Evolutionary conservation across 208 protist species (phyloP).

Genomic region (Acanthamoeba triangularis): DNA sequence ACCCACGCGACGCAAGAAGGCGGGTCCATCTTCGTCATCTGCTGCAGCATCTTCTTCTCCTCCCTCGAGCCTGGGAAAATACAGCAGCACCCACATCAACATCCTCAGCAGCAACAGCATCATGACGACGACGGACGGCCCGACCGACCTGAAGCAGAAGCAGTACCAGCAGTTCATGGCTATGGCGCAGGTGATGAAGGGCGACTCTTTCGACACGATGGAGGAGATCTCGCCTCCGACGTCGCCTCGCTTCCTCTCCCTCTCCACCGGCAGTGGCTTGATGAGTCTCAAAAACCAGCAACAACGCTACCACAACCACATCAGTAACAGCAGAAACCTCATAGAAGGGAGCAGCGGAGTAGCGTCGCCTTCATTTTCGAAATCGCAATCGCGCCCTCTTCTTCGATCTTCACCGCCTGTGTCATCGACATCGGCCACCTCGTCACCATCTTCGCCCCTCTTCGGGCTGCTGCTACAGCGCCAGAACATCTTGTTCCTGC

Average conservation of each 20-base stretch:
- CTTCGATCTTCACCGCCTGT: background rate
- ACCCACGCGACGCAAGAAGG: slow-evolving; percentile 23
- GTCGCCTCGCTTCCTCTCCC: slow-evolving; percentile 3
- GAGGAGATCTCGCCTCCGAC: slow-evolving; percentile 9
- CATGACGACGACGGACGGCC: background rate
- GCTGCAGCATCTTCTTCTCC: background rate
- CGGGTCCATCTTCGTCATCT: background rate
- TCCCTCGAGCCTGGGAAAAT: background rate
- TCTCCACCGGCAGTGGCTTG: slow-evolving; percentile 30
- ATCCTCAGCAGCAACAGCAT: background rate
- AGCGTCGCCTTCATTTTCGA: background rate
- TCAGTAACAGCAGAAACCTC: background rate
- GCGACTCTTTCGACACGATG: background rate
- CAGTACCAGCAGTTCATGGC: slow-evolving; percentile 12
- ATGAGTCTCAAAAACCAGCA: background rate
- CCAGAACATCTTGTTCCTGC: background rate
- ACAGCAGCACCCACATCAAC: background rate
- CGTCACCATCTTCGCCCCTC: background rate
- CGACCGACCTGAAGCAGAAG: background rate
- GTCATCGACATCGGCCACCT: background rate
- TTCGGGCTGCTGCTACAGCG: background rate
- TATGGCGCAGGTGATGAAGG: slow-evolving; percentile 23
- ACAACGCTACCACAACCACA: background rate
- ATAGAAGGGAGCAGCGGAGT: background rate
- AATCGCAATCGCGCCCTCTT: background rate